A percentile compares a stretch with the other conserved stretches of the same genome.
Evolutionary conservation across 2,329 filamentous ascomycete genomes (phyloP).

Genomic region (Ophiostoma sp.): DNA sequence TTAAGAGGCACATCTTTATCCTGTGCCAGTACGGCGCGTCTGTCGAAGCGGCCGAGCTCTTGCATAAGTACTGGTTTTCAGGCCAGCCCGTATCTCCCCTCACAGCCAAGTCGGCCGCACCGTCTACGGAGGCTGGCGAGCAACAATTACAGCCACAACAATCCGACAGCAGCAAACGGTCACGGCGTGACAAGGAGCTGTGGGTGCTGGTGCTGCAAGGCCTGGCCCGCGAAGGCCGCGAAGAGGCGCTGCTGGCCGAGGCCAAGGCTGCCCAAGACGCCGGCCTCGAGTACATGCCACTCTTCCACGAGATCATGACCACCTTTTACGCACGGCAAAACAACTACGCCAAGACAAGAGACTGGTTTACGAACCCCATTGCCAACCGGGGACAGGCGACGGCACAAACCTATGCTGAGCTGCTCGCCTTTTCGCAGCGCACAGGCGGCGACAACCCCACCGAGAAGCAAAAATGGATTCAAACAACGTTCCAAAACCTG

Average conservation of each 20-base stretch:
- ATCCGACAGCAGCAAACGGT: conserved; percentile 24
- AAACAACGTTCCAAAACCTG: conserved; percentile 56
- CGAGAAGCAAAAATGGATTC: conserved; percentile 60
- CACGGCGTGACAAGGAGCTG: conserved; percentile 37
- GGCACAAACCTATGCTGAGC: conserved; percentile 49
- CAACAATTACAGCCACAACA: not conserved
- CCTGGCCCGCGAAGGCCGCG: conserved; percentile 60
- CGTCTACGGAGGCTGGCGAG: not conserved
- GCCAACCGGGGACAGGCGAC: conserved; percentile 43
- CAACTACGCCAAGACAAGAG: conserved; percentile 60
- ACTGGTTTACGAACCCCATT: conserved; percentile 65
- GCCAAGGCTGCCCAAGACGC: conserved; percentile 40
- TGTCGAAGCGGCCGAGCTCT: conserved; percentile 50
- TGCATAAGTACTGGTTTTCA: conserved; percentile 42
- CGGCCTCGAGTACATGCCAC: conserved; percentile 46
- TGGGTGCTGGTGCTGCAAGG: conserved; percentile 60
- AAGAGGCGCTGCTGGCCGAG: conserved; percentile 58
- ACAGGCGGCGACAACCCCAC: not conserved
- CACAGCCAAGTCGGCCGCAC: not conserved
- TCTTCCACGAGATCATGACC: conserved; percentile 57
- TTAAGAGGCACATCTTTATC: conserved; percentile 49
- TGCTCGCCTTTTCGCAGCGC: conserved; percentile 62
- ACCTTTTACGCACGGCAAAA: conserved; percentile 61
- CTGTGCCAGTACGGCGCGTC: conserved; percentile 57
- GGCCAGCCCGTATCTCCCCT: not conserved